A percentile compares a stretch with the other conserved stretches of the same genome.
phyloP scores from a whole-genome alignment of 352 stramenopile species.

The Pythium sp. region DNA sequence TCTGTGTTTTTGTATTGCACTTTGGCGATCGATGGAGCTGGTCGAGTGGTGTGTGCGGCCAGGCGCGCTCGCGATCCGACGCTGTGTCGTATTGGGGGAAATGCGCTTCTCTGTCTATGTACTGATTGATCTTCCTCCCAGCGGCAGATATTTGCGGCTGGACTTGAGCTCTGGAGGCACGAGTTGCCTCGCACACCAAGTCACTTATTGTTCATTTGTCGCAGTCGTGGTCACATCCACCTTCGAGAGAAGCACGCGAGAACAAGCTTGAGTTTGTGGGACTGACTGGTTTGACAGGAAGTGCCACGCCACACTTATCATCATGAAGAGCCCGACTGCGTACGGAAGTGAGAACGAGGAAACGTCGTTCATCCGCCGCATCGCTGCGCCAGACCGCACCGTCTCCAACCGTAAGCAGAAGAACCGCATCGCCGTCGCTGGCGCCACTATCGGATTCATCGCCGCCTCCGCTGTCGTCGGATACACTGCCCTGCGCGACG shows the following conservation, averaged over 20 bases:
- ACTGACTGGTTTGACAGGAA: background rate
- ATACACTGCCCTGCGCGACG: constrained; percentile 26
- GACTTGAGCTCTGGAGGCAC: too few relatives aligned
- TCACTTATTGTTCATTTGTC: constrained; percentile 39
- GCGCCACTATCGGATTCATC: constrained; percentile 37
- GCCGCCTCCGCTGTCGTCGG: constrained; percentile 37
- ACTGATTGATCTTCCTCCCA: too few relatives aligned
- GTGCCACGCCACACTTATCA: background rate
- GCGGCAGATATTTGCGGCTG: too few relatives aligned
- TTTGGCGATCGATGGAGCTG: too few relatives aligned
- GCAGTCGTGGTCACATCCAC: constrained; percentile 25
- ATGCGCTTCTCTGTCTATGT: too few relatives aligned
- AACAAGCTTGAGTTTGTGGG: constrained; percentile 3
- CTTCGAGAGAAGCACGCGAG: constrained; percentile 1
- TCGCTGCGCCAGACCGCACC: constrained; percentile 38
- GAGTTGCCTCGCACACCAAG: too few relatives aligned
- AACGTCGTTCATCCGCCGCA: constrained; percentile 52
- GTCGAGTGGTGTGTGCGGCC: too few relatives aligned
- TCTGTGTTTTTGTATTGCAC: too few relatives aligned
- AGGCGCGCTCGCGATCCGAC: too few relatives aligned
- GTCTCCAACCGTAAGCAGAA: constrained; percentile 16
- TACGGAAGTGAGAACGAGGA: constrained; percentile 67
- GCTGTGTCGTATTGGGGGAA: too few relatives aligned
- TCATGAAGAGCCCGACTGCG: constrained; percentile 49
- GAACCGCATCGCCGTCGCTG: constrained; percentile 33